Evolutionary conservation across 2,329 filamentous ascomycete genomes (phyloP).

Genomic region (Podosphaera fusca): DNA sequence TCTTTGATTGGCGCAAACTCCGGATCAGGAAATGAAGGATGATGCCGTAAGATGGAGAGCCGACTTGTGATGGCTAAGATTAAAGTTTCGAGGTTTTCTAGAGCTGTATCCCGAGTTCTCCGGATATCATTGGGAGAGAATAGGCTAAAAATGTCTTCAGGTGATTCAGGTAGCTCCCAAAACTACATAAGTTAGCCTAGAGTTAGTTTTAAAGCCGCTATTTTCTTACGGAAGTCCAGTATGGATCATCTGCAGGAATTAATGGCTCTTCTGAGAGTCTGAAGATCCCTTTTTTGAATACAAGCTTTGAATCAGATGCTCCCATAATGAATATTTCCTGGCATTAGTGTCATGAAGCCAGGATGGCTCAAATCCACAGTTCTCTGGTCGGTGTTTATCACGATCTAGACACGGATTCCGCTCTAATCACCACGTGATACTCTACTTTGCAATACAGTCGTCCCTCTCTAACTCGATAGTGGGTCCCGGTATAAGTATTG

Average conservation of each 20-base stretch:
- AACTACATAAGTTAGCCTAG: conserved; percentile 33
- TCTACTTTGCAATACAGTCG: background rate
- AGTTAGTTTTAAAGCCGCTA: background rate
- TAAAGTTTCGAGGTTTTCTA: conserved; percentile 77
- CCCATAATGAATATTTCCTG: conserved; percentile 39
- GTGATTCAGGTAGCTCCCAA: conserved; percentile 88
- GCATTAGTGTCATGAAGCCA: conserved; percentile 8
- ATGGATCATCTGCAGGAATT: conserved; percentile 70
- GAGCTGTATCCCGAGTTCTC: conserved; percentile 60
- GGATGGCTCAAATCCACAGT: background rate
- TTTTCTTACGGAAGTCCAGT: conserved; percentile 66
- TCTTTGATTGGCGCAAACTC: conserved; percentile 66
- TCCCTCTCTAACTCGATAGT: too few relatives aligned
- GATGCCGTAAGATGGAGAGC: conserved; percentile 60
- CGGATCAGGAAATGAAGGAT: conserved; percentile 72
- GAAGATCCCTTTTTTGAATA: conserved; percentile 97
- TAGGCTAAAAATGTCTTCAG: conserved; percentile 89
- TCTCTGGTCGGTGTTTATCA: background rate
- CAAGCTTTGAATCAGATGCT: conserved; percentile 93
- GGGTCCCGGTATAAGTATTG: too few relatives aligned
- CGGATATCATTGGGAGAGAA: conserved; percentile 79
- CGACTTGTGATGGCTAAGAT: conserved; percentile 65
- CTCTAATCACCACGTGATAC: conserved; percentile 6
- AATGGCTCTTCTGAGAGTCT: conserved; percentile 75
- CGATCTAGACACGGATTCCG: background rate